Evolutionary conservation across 352 stramenopile genomes (phyloP).

Genomic region (Pythium pyrilobum): DNA sequence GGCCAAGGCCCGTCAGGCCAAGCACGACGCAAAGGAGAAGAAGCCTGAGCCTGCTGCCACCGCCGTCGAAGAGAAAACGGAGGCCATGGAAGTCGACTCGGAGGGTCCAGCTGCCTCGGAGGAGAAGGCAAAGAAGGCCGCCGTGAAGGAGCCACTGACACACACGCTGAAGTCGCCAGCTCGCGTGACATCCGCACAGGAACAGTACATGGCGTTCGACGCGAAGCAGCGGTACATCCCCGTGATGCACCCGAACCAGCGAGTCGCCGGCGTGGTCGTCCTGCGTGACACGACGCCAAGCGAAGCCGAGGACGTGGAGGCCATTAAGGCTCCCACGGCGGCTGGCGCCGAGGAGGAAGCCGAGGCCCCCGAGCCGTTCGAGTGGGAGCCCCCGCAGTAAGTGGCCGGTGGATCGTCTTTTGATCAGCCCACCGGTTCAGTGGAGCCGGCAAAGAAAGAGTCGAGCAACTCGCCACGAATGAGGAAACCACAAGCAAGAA

Average conservation of each 20-base stretch:
- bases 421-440: too few relatives aligned
- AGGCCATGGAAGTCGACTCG: slow-evolving; percentile 74
- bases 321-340: slow-evolving; percentile 87
- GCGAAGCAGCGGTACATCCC: slow-evolving; percentile 90
- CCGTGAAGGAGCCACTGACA: slow-evolving; percentile 78
- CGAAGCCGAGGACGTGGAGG: slow-evolving; percentile 92
- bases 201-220: slow-evolving; percentile 89
- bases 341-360: slow-evolving; percentile 92
- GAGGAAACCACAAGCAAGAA: too few relatives aligned
- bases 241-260: slow-evolving; percentile 62
- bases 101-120: slow-evolving; percentile 29
- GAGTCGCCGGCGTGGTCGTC: slow-evolving; percentile 92
- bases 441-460: too few relatives aligned
- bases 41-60: slow-evolving; percentile 26
- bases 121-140: slow-evolving; percentile 27
- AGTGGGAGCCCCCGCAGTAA: slow-evolving; percentile 90
- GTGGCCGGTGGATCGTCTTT: too few relatives aligned
- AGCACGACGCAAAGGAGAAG: slow-evolving; percentile 89
- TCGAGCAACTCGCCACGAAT: too few relatives aligned
- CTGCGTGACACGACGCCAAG: slow-evolving; percentile 92
- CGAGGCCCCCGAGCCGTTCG: slow-evolving; percentile 94
- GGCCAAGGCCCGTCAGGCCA: slow-evolving; percentile 91
- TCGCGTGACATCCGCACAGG: slow-evolving; percentile 92
- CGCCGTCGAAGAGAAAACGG: slow-evolving; percentile 42
- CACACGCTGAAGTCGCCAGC: slow-evolving; percentile 93